phyloP scores from a whole-genome alignment of 257 asterid genomes.

The Cordia subcordata region DNA sequence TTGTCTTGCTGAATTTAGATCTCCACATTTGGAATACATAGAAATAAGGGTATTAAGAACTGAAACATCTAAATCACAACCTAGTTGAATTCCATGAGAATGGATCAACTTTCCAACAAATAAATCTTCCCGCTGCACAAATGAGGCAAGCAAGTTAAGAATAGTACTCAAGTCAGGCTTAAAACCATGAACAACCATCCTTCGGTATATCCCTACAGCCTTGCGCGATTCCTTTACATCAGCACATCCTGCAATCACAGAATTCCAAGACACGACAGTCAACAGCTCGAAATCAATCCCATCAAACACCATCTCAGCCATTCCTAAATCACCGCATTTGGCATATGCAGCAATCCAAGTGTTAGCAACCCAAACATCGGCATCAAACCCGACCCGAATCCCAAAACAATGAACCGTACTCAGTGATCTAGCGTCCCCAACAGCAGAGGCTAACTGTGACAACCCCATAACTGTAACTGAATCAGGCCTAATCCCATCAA shows the following conservation, averaged over 20 bases:
- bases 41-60: slow-evolving; percentile 54
- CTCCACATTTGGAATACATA: slow-evolving; percentile 64
- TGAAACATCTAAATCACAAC: slow-evolving; percentile 38
- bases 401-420: slow-evolving; percentile 51
- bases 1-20: slow-evolving; percentile 36
- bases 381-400: slow-evolving; percentile 34
- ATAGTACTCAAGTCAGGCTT: slow-evolving; percentile 55
- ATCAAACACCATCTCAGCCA: slow-evolving; percentile 46
- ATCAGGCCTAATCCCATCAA: slow-evolving; percentile 54
- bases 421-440: slow-evolving; percentile 29
- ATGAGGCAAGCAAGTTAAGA: slow-evolving; percentile 48
- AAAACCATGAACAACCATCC: slow-evolving; percentile 40
- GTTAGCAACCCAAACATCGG: slow-evolving; percentile 40
- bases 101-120: slow-evolving; percentile 44
- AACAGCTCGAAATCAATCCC: slow-evolving; percentile 25
- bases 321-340: slow-evolving; percentile 25
- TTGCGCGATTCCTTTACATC: slow-evolving; percentile 35
- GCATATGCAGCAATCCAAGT: slow-evolving; percentile 53
- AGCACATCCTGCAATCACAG: slow-evolving; percentile 54
- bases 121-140: slow-evolving; percentile 30
- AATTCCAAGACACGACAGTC: slow-evolving; percentile 66
- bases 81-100: slow-evolving; percentile 44
- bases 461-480: slow-evolving; percentile 44
- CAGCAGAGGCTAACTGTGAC: slow-evolving; percentile 37
- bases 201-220: slow-evolving; percentile 31